phyloP scores from a whole-genome alignment of 208 protist species.

The Wallacemonas sp. region DNA sequence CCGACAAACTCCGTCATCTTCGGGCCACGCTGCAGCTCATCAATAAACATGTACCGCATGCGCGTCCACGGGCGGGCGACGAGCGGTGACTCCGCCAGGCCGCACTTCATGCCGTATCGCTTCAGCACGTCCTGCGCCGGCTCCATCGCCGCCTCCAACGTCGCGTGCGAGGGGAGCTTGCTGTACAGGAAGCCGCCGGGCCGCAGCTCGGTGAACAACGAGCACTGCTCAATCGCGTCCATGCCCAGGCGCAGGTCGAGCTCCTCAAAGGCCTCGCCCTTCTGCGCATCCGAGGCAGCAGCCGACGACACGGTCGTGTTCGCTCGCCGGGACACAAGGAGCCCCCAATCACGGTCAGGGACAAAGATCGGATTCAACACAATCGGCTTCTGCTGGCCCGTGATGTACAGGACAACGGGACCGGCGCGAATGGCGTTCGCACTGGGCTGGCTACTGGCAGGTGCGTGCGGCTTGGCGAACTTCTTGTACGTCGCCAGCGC shows the following conservation, averaged over 20 bases:
- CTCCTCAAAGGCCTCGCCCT: conserved; percentile 31
- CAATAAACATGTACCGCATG: conserved; percentile 91
- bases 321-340: conserved; percentile 1
- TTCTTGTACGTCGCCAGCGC: neutral
- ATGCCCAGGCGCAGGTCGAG: conserved; percentile 80
- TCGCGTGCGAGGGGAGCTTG: conserved; percentile 56
- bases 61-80: conserved; percentile 85
- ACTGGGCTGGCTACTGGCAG: neutral
- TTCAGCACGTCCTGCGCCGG: conserved; percentile 57
- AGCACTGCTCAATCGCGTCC: conserved; percentile 89
- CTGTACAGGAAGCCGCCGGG: conserved; percentile 79
- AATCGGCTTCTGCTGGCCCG: conserved; percentile 68
- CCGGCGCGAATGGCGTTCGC: conserved; percentile 71
- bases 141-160: conserved; percentile 44
- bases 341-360: conserved; percentile 49
- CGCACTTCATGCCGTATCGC: conserved; percentile 83
- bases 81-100: conserved; percentile 77
- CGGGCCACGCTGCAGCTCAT: conserved; percentile 87
- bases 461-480: neutral
- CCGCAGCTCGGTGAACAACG: conserved; percentile 79
- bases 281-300: neutral
- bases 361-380: conserved; percentile 84
- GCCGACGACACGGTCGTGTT: neutral
- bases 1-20: conserved; percentile 89
- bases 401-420: conserved; percentile 86